These are phyloP conservation scores for Aureobasidium musti DNA, from an alignment of 2,329 filamentous ascomycete genomes.

Conservation along the genomic window DNA sequence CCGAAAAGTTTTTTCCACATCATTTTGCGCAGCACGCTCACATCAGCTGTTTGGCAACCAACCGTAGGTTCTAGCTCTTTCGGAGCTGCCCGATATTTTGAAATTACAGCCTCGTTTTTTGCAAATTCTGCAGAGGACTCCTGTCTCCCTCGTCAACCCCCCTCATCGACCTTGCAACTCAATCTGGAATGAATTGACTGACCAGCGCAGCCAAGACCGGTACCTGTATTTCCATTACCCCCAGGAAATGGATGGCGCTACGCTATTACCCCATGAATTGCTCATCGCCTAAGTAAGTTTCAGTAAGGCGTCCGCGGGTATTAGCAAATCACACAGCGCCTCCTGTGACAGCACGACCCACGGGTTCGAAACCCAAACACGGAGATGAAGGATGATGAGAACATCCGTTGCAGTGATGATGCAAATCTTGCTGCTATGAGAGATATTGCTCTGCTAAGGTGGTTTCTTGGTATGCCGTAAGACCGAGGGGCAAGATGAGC, in stretches of 20 bases:
- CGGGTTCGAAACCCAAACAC: neutral
- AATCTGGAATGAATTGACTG: neutral
- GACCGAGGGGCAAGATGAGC: neutral
- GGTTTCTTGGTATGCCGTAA: neutral
- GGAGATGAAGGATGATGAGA: neutral
- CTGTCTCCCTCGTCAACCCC: neutral
- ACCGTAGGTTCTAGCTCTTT: conserved; percentile 5
- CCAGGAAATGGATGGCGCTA: neutral
- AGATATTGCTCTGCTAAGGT: neutral
- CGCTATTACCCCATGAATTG: conserved; percentile 16
- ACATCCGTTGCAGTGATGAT: neutral
- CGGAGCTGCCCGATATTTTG: conserved; percentile 20
- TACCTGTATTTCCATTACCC: conserved; percentile 6
- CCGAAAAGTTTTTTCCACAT: conserved; percentile 14
- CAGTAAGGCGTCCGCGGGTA: conserved; percentile 1
- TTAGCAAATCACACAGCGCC: conserved; percentile 8
- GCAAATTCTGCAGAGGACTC: neutral
- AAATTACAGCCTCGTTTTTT: neutral
- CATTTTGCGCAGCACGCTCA: neutral
- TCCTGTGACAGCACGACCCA: conserved; percentile 5
- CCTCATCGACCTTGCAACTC: neutral
- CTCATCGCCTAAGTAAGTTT: neutral
- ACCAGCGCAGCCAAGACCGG: conserved; percentile 2
- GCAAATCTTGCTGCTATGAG: neutral
- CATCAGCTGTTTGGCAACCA: neutral